These are phyloP conservation scores for Gymnopilus junonius DNA, from an alignment of 768 basidiomycete genomes.

Conservation along the genomic window DNA sequence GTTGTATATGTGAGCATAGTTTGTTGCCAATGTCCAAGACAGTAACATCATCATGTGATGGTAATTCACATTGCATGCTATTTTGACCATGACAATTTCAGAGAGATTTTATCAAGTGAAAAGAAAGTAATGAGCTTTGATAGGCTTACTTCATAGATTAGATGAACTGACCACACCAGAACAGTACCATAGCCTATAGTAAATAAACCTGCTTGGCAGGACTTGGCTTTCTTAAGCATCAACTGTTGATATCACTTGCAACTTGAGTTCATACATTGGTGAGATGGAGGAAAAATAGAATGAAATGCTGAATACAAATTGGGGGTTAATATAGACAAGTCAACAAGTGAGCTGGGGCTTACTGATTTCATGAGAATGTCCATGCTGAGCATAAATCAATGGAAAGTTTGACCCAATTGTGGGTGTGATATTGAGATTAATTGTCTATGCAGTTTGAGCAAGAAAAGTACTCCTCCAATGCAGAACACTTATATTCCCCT, in stretches of 20 bases:
- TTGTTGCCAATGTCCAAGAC: slow-evolving; percentile 21
- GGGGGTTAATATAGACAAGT: too few relatives aligned
- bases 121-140: too few relatives aligned
- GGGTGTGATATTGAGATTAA: neutral
- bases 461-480: slow-evolving; percentile 69
- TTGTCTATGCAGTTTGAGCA: neutral
- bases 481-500: slow-evolving; percentile 74
- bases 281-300: too few relatives aligned
- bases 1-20: slow-evolving; percentile 23
- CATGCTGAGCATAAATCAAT: too few relatives aligned
- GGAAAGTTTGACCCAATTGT: too few relatives aligned
- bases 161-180: neutral
- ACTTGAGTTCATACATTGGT: neutral
- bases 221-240: neutral
- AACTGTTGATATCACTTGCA: neutral
- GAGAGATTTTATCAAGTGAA: too few relatives aligned
- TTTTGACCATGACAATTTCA: neutral
- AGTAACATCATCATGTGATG: slow-evolving; percentile 13
- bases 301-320: too few relatives aligned
- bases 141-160: neutral
- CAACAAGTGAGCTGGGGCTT: too few relatives aligned
- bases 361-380: too few relatives aligned
- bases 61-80: slow-evolving; percentile 4
- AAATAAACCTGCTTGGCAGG: neutral
- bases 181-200: neutral